Conservation (phyloP, 257 asterid genomes). For the Salvia splendens region DNA sequence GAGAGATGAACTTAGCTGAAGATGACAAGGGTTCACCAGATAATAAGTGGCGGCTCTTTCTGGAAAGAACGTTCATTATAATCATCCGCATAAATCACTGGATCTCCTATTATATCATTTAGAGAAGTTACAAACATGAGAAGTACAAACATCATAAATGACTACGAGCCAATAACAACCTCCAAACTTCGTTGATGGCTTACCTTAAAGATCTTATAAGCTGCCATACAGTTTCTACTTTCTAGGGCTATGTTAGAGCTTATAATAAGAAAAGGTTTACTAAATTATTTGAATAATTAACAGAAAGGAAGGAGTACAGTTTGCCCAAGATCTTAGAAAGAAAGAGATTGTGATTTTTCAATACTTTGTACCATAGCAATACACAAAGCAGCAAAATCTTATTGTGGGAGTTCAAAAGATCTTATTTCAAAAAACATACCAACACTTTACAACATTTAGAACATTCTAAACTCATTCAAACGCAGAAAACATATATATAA, state of each 20-base stretch:
- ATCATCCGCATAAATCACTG: slow-evolving; percentile 15
- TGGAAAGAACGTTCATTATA: slow-evolving; percentile 36
- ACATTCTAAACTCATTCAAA: not conserved
- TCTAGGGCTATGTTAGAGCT: not conserved
- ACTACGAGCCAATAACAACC: not conserved
- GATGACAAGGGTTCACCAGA: slow-evolving; percentile 44
- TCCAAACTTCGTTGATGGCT: not conserved
- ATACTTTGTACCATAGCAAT: not conserved
- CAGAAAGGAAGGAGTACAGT: not conserved
- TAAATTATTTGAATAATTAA: no score
- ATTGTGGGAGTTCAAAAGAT: not conserved
- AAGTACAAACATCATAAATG: slow-evolving; percentile 10
- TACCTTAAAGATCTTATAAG: not conserved
- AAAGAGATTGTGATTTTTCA: not conserved
- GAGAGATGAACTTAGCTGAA: slow-evolving; percentile 53
- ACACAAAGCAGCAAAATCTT: not conserved
- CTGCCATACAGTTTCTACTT: not conserved
- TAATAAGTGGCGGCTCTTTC: slow-evolving; percentile 36
- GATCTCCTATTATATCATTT: slow-evolving; percentile 5
- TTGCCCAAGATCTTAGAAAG: not conserved
- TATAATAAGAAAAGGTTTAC: no score
- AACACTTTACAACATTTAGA: not conserved
- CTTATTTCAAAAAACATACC: not conserved
- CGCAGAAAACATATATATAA: not conserved
- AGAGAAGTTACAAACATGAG: slow-evolving; percentile 6